Evolutionary conservation across 352 stramenopile genomes (phyloP).

Genomic region (Pythium sukuiense): DNA sequence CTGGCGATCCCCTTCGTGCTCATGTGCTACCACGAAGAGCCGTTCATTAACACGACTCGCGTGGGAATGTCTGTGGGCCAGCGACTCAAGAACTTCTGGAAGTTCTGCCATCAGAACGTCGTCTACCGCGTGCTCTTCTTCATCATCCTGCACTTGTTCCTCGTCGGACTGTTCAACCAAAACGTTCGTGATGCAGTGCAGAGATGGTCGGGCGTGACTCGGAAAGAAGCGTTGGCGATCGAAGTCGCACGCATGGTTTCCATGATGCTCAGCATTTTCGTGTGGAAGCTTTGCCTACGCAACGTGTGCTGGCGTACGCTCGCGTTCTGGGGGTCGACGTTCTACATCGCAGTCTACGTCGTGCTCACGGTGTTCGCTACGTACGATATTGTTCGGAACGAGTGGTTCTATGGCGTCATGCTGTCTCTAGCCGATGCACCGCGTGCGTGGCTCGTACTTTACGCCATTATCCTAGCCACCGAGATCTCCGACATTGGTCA

Average conservation of each 20-base stretch:
- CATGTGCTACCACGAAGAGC: slow-evolving; percentile 8
- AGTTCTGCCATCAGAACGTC: slow-evolving; percentile 24
- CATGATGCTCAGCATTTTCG: slow-evolving; percentile 1
- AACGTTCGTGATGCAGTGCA: slow-evolving; percentile 17
- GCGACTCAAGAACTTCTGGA: slow-evolving; percentile 16
- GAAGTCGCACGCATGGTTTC: neutral
- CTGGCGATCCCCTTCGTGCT: slow-evolving; percentile 9
- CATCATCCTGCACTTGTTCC: slow-evolving; percentile 13
- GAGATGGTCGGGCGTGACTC: slow-evolving; percentile 13
- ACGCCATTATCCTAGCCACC: slow-evolving; percentile 36
- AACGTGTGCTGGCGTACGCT: slow-evolving; percentile 13
- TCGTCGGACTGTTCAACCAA: slow-evolving; percentile 19
- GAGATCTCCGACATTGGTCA: slow-evolving; percentile 50
- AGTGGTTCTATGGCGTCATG: slow-evolving; percentile 45
- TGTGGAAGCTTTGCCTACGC: slow-evolving; percentile 8
- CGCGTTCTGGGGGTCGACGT: slow-evolving; percentile 2
- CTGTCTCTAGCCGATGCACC: slow-evolving; percentile 33
- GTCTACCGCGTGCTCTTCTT: slow-evolving; percentile 25
- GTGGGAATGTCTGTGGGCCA: neutral
- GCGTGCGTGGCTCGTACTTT: slow-evolving; percentile 43
- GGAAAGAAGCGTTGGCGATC: neutral
- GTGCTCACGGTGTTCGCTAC: slow-evolving; percentile 22
- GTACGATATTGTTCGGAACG: slow-evolving; percentile 34
- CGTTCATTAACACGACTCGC: neutral
- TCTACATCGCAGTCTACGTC: slow-evolving; percentile 12